Conservation (phyloP, 352 stramenopile genomes). For the Thraustochytrium striatum region DNA sequence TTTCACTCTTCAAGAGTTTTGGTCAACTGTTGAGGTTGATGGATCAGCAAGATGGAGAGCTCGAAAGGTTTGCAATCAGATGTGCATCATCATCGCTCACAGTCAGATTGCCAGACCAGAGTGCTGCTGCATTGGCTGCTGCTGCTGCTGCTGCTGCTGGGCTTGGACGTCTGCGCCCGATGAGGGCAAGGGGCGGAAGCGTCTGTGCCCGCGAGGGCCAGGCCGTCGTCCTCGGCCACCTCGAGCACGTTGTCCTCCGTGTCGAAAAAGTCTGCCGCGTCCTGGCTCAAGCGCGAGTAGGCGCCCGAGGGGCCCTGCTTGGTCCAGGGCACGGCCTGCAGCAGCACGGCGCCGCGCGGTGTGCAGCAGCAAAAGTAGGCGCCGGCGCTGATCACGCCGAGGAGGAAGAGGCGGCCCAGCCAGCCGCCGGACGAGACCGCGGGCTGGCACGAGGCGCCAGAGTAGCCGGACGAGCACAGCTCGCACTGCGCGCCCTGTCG, state of each 20-base stretch:
- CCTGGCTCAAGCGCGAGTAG: conserved; percentile 32
- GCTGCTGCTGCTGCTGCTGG: background rate
- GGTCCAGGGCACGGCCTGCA: background rate
- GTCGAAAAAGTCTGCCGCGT: background rate
- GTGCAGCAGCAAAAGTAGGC: conserved; percentile 39
- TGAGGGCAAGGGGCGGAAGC: too few species aligned
- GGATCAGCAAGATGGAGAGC: too few species aligned
- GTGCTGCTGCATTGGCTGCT: background rate
- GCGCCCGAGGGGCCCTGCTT: background rate
- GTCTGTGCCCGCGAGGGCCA: too few species aligned
- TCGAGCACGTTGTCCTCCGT: background rate
- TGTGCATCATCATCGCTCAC: too few species aligned
- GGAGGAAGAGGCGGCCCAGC: conserved; percentile 18
- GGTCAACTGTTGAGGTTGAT: too few species aligned
- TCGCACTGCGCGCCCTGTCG: background rate
- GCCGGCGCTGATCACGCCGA: background rate
- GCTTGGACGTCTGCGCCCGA: too few species aligned
- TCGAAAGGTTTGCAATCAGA: too few species aligned
- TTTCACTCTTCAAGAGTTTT: too few species aligned
- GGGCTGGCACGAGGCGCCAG: background rate
- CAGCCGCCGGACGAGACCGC: background rate
- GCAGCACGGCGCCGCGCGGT: background rate
- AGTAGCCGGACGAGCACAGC: conserved; percentile 5
- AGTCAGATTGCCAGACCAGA: background rate
- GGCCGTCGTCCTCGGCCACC: too few species aligned